Evolutionary conservation across 1,284 basidiomycete genomes (phyloP), one percentile per base, ranked within the genome.

Genomic region (Termitomyces sp.): DNA sequence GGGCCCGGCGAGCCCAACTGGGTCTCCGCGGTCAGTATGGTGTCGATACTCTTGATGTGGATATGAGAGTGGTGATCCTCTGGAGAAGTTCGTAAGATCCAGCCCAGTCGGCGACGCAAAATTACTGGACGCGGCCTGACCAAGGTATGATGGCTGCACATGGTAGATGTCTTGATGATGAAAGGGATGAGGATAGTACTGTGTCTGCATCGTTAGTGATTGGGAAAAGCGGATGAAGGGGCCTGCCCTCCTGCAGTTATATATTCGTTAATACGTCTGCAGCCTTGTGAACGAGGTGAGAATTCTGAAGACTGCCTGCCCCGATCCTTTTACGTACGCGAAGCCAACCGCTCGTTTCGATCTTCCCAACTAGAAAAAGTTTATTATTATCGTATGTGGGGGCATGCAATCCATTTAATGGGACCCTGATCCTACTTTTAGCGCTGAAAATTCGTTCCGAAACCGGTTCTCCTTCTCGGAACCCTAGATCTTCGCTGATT

Each of bases 11-110:
- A 69, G 65, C 58, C 64, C 63, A 54, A 67, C 66, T 64, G 68
- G 64, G 64, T 62, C 61, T 62, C 74, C 73, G 69, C 73, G 73
- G 72, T 72, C 67, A 62, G 69, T 62, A 59, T 72, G 66, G 68
- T 71, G 72, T 61, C 59, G 64, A 66, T 72, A 73, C 64, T 71
- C 70, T 67, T 70, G 70, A 72, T 74, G 68, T 68, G 68, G 69
- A 68, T 73, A 72, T 56, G 65, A 62, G 61, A 69, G 64, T 62
- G 74, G 70, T 69, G 76, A 75, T 78, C 75, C 75, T 61, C 71
- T 71, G 62, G 73, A 76, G 76, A 77, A 78, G 77, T 68, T 64
- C 50, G 61, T 64, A 51, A 58, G 58, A 65, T 64, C 63, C 57
- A 68, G 61, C 58, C 66, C 68, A 61, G 54, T 58, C 61, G 65